Conservation (phyloP, 257 asterid species). For the Solanum peruvianum region DNA sequence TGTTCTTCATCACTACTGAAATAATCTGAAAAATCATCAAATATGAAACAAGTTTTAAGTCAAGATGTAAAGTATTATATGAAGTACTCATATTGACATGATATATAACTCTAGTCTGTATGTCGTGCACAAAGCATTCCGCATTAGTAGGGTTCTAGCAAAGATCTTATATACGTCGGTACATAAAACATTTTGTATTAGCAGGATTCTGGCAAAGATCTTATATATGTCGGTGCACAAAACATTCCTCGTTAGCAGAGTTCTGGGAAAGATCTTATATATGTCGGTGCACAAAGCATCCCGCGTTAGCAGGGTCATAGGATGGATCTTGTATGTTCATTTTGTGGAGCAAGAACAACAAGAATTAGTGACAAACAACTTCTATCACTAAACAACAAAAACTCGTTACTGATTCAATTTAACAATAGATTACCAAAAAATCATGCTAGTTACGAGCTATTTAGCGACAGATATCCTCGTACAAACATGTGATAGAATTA, state of each 20-base stretch:
- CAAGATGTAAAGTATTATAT: not conserved
- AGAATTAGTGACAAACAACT: not conserved
- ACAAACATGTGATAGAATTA: not conserved
- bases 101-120: not conserved
- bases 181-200: not conserved
- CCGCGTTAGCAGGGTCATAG: not conserved
- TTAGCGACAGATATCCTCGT: not conserved
- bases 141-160: not conserved
- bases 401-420: not conserved
- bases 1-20: slow-evolving; percentile 10
- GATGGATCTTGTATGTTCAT: not conserved
- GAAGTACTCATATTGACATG: not conserved
- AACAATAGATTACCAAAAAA: not conserved
- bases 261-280: not conserved
- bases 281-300: not conserved
- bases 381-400: not conserved
- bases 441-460: not conserved
- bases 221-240: not conserved
- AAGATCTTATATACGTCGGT: not conserved
- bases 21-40: not conserved
- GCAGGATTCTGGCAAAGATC: not conserved
- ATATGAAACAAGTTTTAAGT: not conserved
- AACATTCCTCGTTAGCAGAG: rapidly evolving
- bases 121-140: not conserved
- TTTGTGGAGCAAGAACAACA: not conserved